Percentiles rank a stretch among this genome's conserved stretches.
Conservation (phyloP, 2,329 filamentous ascomycete species). For the Diaporthe longicolla region DNA sequence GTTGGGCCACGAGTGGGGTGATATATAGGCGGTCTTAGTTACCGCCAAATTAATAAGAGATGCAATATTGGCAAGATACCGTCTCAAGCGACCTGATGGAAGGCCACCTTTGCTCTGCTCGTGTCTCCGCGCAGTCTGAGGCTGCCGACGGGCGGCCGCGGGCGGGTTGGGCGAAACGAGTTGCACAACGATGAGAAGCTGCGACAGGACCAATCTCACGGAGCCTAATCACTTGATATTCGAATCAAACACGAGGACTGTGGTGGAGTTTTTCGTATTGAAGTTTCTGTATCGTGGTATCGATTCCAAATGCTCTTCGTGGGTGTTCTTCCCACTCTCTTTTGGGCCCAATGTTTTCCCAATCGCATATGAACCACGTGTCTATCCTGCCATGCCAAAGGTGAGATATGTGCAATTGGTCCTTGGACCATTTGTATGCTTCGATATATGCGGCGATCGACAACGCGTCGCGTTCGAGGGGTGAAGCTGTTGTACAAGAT, state of each 20-base stretch:
- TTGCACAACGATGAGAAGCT: neutral
- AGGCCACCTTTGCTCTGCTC: neutral
- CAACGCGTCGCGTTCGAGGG: neutral
- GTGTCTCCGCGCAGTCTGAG: neutral
- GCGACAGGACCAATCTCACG: neutral
- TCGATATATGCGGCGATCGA: neutral
- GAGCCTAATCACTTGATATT: neutral
- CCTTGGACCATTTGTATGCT: neutral
- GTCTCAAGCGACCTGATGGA: neutral
- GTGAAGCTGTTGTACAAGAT: neutral
- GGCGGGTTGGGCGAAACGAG: neutral
- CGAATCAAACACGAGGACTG: neutral
- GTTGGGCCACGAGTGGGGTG: neutral
- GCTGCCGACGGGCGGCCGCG: neutral
- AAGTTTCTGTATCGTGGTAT: slow-evolving; percentile 20
- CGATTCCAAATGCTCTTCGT: neutral
- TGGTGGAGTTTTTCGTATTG: slow-evolving; percentile 17
- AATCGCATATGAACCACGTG: neutral
- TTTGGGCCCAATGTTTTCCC: neutral
- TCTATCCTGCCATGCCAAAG: neutral
- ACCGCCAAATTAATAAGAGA: neutral
- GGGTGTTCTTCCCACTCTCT: neutral
- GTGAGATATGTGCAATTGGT: neutral
- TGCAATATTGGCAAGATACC: neutral
- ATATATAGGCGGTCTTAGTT: neutral